Percentiles rank a stretch among this genome's conserved stretches.
These are phyloP conservation scores for Talaromyces sp. DNA, from an alignment of 2,329 filamentous ascomycete genomes.

Conservation along the genomic window DNA sequence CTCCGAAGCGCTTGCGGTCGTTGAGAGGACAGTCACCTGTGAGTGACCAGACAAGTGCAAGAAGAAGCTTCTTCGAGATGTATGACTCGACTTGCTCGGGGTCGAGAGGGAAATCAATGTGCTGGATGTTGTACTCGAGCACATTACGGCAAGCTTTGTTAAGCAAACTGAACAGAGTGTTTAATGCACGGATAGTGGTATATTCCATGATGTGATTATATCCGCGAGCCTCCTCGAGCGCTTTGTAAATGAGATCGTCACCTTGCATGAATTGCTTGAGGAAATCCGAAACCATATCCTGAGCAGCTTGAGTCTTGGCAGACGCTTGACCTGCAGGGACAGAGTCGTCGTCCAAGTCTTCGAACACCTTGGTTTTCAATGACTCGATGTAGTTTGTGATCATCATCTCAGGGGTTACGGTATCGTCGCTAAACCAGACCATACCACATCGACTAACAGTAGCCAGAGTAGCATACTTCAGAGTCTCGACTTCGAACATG, in stretches of 20 bases:
- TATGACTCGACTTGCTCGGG: slow-evolving; percentile 86
- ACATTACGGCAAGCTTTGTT: slow-evolving; percentile 92
- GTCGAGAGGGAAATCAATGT: slow-evolving; percentile 89
- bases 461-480: slow-evolving; percentile 95
- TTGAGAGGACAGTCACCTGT: slow-evolving; percentile 88
- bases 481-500: slow-evolving; percentile 98
- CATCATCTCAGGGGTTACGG: slow-evolving; percentile 89
- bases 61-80: slow-evolving; percentile 86
- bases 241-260: slow-evolving; percentile 77
- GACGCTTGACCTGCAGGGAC: slow-evolving; percentile 72
- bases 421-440: slow-evolving; percentile 99
- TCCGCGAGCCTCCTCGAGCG: slow-evolving; percentile 69
- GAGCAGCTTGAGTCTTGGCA: slow-evolving; percentile 74
- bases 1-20: slow-evolving; percentile 87
- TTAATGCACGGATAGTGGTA: slow-evolving; percentile 83
- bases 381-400: slow-evolving; percentile 85
- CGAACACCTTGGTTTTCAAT: slow-evolving; percentile 79
- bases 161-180: slow-evolving; percentile 89
- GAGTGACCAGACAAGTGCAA: slow-evolving; percentile 92
- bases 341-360: slow-evolving; percentile 92
- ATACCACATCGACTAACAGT: slow-evolving; percentile 99
- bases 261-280: slow-evolving; percentile 71
- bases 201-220: slow-evolving; percentile 99
- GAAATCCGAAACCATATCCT: slow-evolving; percentile 75
- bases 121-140: slow-evolving; percentile 93